These are phyloP conservation scores for Microsporum canis DNA, from an alignment of 2,329 filamentous ascomycete genomes.

Conservation along the genomic window DNA sequence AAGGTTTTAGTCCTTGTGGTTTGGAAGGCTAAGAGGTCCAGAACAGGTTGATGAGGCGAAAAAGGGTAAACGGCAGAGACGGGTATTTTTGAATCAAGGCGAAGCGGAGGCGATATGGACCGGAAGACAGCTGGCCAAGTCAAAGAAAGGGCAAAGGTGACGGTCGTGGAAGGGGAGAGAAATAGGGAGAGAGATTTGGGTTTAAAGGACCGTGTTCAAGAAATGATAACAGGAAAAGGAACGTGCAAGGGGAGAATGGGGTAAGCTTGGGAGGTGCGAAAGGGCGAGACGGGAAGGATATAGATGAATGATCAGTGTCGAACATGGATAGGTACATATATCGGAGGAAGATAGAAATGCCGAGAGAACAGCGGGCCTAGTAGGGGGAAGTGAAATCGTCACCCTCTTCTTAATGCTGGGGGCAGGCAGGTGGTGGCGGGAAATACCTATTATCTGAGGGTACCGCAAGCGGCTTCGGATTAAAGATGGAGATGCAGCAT, in stretches of 20 bases:
- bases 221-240: conserved; percentile 1
- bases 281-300: conserved; percentile 4
- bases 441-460: conserved; percentile 5
- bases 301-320: neutral
- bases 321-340: conserved; percentile 2
- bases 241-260: conserved; percentile 1
- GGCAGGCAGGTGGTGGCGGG: conserved; percentile 5
- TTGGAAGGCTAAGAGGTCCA: neutral
- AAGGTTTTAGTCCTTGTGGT: neutral
- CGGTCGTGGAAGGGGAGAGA: neutral
- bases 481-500: neutral
- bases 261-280: neutral
- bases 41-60: conserved; percentile 3
- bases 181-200: neutral
- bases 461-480: conserved; percentile 6
- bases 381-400: neutral
- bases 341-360: conserved; percentile 4
- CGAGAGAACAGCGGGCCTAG: neutral
- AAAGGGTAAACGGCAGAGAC: conserved; percentile 1
- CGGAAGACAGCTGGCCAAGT: neutral
- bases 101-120: neutral
- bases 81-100: conserved; percentile 3
- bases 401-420: neutral
- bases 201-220: conserved; percentile 1
- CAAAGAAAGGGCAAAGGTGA: neutral